Conservation (phyloP, 768 basidiomycete species). For the Phanerochaete carnosa region DNA sequence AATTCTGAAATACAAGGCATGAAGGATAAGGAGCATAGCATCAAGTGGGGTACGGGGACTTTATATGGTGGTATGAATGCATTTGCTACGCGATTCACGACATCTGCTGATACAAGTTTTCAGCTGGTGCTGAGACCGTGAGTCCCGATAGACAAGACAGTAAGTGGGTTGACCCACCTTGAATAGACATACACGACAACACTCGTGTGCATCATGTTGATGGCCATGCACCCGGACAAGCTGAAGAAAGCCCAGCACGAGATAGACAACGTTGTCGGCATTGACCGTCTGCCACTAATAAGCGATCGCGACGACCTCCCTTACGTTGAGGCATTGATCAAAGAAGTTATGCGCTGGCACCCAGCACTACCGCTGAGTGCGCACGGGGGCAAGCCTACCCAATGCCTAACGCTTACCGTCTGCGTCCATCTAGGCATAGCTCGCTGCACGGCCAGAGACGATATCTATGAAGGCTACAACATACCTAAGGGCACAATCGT, state of each 20-base stretch:
- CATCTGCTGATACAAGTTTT: not conserved
- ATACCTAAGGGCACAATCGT: slow-evolving; percentile 61
- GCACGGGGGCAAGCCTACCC: not conserved
- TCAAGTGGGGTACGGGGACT: slow-evolving; percentile 5
- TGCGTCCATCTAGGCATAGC: slow-evolving; percentile 43
- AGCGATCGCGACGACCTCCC: slow-evolving; percentile 19
- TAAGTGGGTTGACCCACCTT: too few species aligned
- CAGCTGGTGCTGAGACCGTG: slow-evolving; percentile 10
- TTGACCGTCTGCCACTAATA: slow-evolving; percentile 21
- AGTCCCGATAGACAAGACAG: not conserved
- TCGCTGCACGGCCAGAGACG: slow-evolving; percentile 54
- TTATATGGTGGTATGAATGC: slow-evolving; percentile 2
- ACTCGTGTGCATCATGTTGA: slow-evolving; percentile 22
- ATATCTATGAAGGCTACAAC: slow-evolving; percentile 49
- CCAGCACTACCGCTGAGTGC: slow-evolving; percentile 7
- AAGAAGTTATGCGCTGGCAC: slow-evolving; percentile 31
- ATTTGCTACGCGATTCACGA: not conserved
- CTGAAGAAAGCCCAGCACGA: slow-evolving; percentile 25
- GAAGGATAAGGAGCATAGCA: not conserved
- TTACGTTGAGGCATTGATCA: slow-evolving; percentile 27
- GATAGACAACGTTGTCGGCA: slow-evolving; percentile 22
- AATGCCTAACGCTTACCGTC: not conserved
- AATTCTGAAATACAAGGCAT: not conserved
- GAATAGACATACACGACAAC: slow-evolving; percentile 20
- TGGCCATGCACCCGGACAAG: slow-evolving; percentile 24